Percentiles rank a stretch among this genome's conserved stretches.
These are phyloP conservation scores for Aspergillus sp. DNA, from an alignment of 2,329 filamentous ascomycete species.

Conservation along the genomic window DNA sequence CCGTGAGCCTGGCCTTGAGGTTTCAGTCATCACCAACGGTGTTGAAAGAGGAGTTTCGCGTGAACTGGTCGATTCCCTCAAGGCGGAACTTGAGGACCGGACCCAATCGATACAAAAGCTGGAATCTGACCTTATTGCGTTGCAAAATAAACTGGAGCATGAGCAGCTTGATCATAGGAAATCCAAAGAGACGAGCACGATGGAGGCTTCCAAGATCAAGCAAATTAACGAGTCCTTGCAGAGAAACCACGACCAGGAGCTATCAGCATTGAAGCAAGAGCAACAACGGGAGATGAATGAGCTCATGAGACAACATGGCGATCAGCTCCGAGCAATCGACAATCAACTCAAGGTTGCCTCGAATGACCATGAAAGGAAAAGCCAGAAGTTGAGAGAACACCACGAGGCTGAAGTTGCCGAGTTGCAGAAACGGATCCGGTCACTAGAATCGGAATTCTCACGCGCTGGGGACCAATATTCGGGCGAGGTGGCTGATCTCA, in stretches of 20 bases:
- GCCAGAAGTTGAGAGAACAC: constrained; percentile 37
- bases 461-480: constrained; percentile 53
- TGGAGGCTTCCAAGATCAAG: constrained; percentile 60
- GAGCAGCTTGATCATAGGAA: constrained; percentile 71
- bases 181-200: constrained; percentile 57
- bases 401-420: constrained; percentile 65
- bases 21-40: constrained; percentile 75
- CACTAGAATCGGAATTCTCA: constrained; percentile 52
- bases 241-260: constrained; percentile 66
- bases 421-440: constrained; percentile 59
- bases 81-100: constrained; percentile 73
- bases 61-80: constrained; percentile 83
- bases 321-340: constrained; percentile 50
- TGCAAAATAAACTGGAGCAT: constrained; percentile 62
- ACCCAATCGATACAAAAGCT: constrained; percentile 59
- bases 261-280: constrained; percentile 55
- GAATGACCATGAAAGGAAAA: constrained; percentile 41
- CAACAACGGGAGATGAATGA: constrained; percentile 45
- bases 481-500: constrained; percentile 59
- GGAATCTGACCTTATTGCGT: constrained; percentile 55
- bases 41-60: constrained; percentile 89
- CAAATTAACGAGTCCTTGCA: constrained; percentile 70
- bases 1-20: constrained; percentile 83
- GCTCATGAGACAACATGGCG: constrained; percentile 43
- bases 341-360: constrained; percentile 47